Percentiles rank a stretch among this genome's conserved stretches.
Conservation (phyloP, 2,329 filamentous ascomycete species). For the Phialophora macrospora region DNA sequence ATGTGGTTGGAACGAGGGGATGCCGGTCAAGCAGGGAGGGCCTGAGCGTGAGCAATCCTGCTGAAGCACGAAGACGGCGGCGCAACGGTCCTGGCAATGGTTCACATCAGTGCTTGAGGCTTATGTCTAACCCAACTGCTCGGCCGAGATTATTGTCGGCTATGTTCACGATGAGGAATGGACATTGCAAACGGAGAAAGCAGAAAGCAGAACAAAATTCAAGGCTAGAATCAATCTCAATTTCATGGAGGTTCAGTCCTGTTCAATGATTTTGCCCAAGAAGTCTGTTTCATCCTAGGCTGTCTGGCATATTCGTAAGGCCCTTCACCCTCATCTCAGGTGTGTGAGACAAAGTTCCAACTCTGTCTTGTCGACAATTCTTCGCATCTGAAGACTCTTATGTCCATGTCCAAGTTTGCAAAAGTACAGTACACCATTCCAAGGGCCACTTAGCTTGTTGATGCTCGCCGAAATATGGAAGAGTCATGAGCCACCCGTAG, state of each 20-base stretch:
- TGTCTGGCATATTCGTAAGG: background rate
- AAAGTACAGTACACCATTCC: background rate
- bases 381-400: background rate
- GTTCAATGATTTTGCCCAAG: background rate
- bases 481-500: background rate
- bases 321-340: background rate
- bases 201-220: background rate
- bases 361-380: background rate
- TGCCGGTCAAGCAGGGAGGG: background rate
- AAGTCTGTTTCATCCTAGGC: background rate
- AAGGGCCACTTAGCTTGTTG: background rate
- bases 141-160: background rate
- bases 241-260: background rate
- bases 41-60: background rate
- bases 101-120: conserved; percentile 2
- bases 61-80: background rate
- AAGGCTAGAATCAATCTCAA: conserved; percentile 8
- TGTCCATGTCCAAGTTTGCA: background rate
- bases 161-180: background rate
- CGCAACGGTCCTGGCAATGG: background rate
- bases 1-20: background rate
- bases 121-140: background rate
- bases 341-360: background rate
- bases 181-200: conserved; percentile 5
- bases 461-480: background rate